Evolutionary conservation across 371 early-diverging fungal genomes (phyloP).

Genomic region (Rhizopus arrhizus): DNA sequence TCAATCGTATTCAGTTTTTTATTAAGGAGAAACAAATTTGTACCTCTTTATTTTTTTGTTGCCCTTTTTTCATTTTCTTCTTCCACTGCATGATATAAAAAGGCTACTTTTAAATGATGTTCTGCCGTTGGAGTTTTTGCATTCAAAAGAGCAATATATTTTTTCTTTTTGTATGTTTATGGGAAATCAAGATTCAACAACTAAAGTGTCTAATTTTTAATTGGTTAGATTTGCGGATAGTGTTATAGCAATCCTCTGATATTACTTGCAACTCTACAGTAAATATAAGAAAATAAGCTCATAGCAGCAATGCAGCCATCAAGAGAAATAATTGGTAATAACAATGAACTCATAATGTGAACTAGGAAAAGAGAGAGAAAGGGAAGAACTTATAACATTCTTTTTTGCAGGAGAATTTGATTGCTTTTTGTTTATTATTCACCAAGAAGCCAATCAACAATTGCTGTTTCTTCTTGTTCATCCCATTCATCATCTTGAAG

Average conservation of each 20-base stretch:
- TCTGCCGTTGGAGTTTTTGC: slow-evolving; percentile 60
- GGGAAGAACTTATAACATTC: background rate
- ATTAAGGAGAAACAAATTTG: too few species aligned
- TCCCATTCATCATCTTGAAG: slow-evolving; percentile 50
- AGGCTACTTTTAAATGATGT: slow-evolving; percentile 69
- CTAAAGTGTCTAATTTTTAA: slow-evolving; percentile 28
- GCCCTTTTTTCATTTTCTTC: slow-evolving; percentile 16
- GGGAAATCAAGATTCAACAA: slow-evolving; percentile 75
- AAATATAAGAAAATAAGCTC: slow-evolving; percentile 62
- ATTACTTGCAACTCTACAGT: slow-evolving; percentile 48
- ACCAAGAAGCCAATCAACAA: slow-evolving; percentile 51
- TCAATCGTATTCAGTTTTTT: background rate
- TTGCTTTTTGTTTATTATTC: slow-evolving; percentile 25
- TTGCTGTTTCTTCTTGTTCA: slow-evolving; percentile 39
- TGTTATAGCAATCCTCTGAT: background rate
- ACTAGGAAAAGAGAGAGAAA: background rate
- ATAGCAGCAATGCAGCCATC: slow-evolving; percentile 66
- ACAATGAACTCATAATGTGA: slow-evolving; percentile 40
- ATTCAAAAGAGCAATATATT: slow-evolving; percentile 72
- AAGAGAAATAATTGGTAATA: slow-evolving; percentile 57
- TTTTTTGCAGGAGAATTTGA: slow-evolving; percentile 28
- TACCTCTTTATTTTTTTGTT: too few species aligned
- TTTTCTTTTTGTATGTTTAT: slow-evolving; percentile 65
- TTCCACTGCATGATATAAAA: slow-evolving; percentile 84
- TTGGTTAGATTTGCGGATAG: background rate